These are phyloP conservation scores for Phytopythium boreale DNA, from an alignment of 352 stramenopile species.

Conservation along the genomic window DNA sequence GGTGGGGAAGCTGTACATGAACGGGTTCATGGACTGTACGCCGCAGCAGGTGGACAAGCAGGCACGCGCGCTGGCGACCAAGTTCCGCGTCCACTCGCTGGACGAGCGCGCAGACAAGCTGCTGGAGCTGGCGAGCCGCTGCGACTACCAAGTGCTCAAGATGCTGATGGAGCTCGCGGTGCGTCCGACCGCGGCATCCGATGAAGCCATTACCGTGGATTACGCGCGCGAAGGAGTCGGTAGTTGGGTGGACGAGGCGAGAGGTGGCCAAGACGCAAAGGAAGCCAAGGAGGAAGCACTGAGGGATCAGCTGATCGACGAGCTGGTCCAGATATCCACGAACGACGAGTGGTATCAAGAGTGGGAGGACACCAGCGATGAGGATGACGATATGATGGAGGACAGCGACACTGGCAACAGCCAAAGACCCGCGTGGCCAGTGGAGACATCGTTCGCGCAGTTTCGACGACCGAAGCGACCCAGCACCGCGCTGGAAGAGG, in stretches of 20 bases:
- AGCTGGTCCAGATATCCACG: constrained; percentile 59
- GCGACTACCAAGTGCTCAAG: constrained; percentile 51
- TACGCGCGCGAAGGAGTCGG: background rate
- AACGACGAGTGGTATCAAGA: constrained; percentile 69
- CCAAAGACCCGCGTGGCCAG: background rate
- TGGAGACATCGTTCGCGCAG: constrained; percentile 5
- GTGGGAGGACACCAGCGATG: constrained; percentile 49
- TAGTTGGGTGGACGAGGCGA: background rate
- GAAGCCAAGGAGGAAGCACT: constrained; percentile 16
- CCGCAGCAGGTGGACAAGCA: constrained; percentile 47
- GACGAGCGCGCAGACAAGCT: constrained; percentile 38
- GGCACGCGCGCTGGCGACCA: constrained; percentile 33
- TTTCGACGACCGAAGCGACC: constrained; percentile 14
- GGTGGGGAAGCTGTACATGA: constrained; percentile 42
- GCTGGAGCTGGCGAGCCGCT: constrained; percentile 23
- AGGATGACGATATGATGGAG: constrained; percentile 21
- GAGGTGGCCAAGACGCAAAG: constrained; percentile 11
- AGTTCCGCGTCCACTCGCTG: constrained; percentile 57
- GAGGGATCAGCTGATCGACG: constrained; percentile 39
- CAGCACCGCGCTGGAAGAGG: constrained; percentile 14
- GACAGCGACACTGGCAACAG: background rate
- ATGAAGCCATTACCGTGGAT: constrained; percentile 33
- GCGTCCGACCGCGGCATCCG: constrained; percentile 34
- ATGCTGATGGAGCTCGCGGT: constrained; percentile 58
- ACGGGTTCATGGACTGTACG: constrained; percentile 45